These are phyloP conservation scores for Aspergillus candidus DNA, from an alignment of 2,329 filamentous ascomycete genomes.

Conservation along the genomic window DNA sequence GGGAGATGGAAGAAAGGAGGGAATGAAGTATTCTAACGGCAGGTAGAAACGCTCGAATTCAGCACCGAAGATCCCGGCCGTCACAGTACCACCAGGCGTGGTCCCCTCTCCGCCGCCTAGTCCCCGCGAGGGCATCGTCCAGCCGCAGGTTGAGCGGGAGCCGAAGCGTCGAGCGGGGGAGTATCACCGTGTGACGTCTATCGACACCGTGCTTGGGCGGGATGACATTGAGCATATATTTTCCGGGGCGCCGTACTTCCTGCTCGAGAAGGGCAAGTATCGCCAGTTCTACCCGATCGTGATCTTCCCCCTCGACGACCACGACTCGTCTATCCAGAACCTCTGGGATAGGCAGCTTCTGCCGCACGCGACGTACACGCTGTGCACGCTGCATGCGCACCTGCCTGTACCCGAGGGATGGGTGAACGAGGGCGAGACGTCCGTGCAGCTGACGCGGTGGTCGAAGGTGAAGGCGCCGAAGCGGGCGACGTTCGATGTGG, in stretches of 20 bases:
- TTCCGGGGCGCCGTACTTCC: constrained; percentile 41
- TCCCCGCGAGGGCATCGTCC: too few relatives aligned
- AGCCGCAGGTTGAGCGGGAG: background rate
- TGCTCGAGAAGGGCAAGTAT: constrained; percentile 38
- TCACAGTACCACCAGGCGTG: too few relatives aligned
- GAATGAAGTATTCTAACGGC: too few relatives aligned
- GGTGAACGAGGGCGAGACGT: constrained; percentile 23
- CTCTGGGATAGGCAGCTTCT: constrained; percentile 37
- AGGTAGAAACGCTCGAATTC: too few relatives aligned
- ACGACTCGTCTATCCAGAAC: constrained; percentile 34
- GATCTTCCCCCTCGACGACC: constrained; percentile 41
- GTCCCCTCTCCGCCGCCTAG: too few relatives aligned
- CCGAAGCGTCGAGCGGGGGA: background rate
- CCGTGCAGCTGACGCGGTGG: constrained; percentile 20
- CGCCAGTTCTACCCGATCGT: constrained; percentile 39
- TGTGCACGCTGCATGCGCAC: constrained; percentile 41
- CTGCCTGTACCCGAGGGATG: constrained; percentile 37
- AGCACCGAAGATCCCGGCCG: too few relatives aligned
- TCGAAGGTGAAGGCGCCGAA: constrained; percentile 22
- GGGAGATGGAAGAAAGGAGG: too few relatives aligned
- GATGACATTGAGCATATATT: constrained; percentile 38
- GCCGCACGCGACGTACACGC: constrained; percentile 36
- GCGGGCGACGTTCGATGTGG: constrained; percentile 39
- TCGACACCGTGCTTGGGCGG: constrained; percentile 19
- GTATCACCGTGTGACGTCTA: background rate